Evolutionary conservation across 306 rosid genomes (phyloP).

Genomic region (Potentilla sterilis): DNA sequence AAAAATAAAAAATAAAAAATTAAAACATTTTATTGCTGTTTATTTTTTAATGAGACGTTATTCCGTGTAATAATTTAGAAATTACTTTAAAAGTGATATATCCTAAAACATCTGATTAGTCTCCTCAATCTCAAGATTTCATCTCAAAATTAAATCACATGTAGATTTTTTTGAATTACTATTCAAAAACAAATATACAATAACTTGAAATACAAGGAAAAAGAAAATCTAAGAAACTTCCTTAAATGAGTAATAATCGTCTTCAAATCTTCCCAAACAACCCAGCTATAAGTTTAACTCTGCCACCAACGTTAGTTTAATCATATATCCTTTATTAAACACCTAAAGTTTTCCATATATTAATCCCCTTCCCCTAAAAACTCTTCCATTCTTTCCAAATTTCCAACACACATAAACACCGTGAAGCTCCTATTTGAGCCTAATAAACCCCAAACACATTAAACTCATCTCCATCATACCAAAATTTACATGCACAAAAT

Average conservation of each 20-base stretch:
- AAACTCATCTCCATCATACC: not conserved
- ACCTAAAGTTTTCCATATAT: not conserved
- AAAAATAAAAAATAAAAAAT: too few species aligned
- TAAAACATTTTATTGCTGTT: too few species aligned
- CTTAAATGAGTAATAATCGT: not conserved
- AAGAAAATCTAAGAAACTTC: not conserved
- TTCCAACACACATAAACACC: not conserved
- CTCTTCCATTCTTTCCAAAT: not conserved
- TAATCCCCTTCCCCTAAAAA: not conserved
- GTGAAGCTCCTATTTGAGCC: not conserved
- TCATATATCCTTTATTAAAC: not conserved
- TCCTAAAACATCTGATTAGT: too few species aligned
- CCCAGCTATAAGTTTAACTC: not conserved
- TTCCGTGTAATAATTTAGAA: too few species aligned
- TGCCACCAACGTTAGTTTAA: not conserved
- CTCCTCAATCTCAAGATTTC: too few species aligned
- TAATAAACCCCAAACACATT: not conserved
- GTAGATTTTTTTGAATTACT: too few species aligned
- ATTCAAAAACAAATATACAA: not conserved
- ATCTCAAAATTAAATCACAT: too few species aligned
- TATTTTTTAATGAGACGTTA: too few species aligned
- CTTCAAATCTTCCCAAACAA: not conserved
- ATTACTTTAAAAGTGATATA: too few species aligned
- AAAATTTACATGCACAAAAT: constrained; percentile 25
- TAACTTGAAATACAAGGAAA: not conserved